These are phyloP conservation scores for Syzygium jambos DNA, from an alignment of 345 rosid species.

Conservation along the genomic window DNA sequence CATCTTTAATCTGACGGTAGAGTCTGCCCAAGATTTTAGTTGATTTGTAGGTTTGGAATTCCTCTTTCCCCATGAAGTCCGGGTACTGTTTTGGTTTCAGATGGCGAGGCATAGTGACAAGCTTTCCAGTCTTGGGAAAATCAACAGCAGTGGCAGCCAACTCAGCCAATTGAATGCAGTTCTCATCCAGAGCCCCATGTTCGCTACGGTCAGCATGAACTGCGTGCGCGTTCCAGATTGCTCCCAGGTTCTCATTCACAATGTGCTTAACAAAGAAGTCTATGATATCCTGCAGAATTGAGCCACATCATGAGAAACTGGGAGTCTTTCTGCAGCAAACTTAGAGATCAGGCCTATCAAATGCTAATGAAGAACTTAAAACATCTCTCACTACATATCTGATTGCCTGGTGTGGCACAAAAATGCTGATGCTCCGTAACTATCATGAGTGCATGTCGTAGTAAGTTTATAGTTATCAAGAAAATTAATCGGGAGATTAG, in stretches of 20 bases:
- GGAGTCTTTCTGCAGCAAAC: neutral
- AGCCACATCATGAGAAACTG: neutral
- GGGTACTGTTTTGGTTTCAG: slow-evolving; percentile 78
- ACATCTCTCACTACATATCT: neutral
- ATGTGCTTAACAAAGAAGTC: slow-evolving; percentile 68
- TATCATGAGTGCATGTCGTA: neutral
- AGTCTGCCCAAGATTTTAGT: slow-evolving; percentile 73
- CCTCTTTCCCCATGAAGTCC: slow-evolving; percentile 88
- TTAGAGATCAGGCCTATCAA: neutral
- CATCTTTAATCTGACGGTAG: slow-evolving; percentile 52
- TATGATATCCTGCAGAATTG: slow-evolving; percentile 54
- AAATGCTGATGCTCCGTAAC: neutral
- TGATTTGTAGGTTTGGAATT: slow-evolving; percentile 60
- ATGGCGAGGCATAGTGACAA: slow-evolving; percentile 55
- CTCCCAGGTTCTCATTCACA: slow-evolving; percentile 62
- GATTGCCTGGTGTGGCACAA: neutral
- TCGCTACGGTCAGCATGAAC: slow-evolving; percentile 84
- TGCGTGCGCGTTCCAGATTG: slow-evolving; percentile 76
- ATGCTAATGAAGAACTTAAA: neutral
- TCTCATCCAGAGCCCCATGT: slow-evolving; percentile 60
- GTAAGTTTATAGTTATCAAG: neutral
- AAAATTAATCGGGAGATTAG: neutral
- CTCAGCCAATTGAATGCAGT: slow-evolving; percentile 60
- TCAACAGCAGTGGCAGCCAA: slow-evolving; percentile 91
- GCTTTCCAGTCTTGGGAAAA: slow-evolving; percentile 83